Base-by-base conservation (phyloP, 75 land plant species). In the Ceratopteris richardii region DNA sequence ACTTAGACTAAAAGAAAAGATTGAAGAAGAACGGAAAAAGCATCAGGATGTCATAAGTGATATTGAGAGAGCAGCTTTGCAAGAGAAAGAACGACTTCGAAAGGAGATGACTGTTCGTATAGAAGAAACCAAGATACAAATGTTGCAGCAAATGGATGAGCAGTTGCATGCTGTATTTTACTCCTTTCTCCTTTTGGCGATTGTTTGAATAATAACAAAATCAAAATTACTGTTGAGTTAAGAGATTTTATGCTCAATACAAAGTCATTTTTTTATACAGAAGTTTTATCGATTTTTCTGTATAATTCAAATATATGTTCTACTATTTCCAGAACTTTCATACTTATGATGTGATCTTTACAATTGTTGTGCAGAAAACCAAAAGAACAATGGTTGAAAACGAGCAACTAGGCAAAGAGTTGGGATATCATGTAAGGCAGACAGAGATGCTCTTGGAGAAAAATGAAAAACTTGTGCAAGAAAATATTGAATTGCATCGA, bases 351-450 rank as follows among this genome's bases (percentile, higher is more conserved):
- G n/a, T n/a, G n/a, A n/a, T n/a, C n/a, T n/a, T n/a, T n/a, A n/a
- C n/a, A n/a, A n/a, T n/a, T n/a, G n/a, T 17, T 14, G 24, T 20
- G 31, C 65, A 73, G 76, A 73, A 66, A 66, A 73, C 76, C 17
- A 73, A 73, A 25, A 73, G 44, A 39, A 73, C 76, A n/a, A 73
- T 66, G 21, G 30, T 66, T 1, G 71, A 73, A 47, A 73, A 73
- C 33, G 76, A 73, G n/a, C 57, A 73, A 36, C 54, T 73, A 1
- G 40, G 56, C 18, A 61, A 36, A 31, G 76, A 73, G 54, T 44
- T 73, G 13, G 57, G 23, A 46, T 61, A 63, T 41, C 76, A 73
- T 41, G 56, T 62, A 17, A 70, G 61, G n/a, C 71, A 67, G 40
- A 66, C 76, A 28, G 70, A 43, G 24, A 22, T 54, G 42, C 33